Evolutionary conservation across 192 early-diverging fungal genomes (phyloP), one percentile per base, ranked within the genome.

Genomic region (Blastocladiella britannica): DNA sequence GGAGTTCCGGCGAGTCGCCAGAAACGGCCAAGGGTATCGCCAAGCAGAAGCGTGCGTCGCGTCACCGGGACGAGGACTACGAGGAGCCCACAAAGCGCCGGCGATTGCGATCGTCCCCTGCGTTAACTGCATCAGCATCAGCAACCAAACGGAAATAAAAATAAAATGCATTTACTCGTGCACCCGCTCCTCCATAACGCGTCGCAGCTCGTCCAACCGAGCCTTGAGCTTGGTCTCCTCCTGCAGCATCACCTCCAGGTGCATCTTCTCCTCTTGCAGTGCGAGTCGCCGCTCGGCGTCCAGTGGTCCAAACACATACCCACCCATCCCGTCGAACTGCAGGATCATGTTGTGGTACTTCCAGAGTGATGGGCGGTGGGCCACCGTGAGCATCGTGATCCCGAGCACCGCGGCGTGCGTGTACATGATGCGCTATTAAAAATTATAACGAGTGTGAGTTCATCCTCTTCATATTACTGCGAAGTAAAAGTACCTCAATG

Each of bases 241-340:
- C 37, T 47, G 37, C 37, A 47, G n/a, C 37, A 47, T 20, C 2
- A 47, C n/a, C 62, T 85, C 79, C 31, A 87, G 69, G 53, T 66
- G 63, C 64, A 84, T 84, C 69, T 92, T 92, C 62, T 93, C 91
- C 65, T 96, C 90, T 66, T 89, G 87, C 52, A 94, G 71, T 37
- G 81, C 83, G 31, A 94, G 70, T 28, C 89, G 71, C 63, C 84
- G 76, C 67, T 88, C 82, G 4, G 89, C 88, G 62, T 95, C 85
- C 53, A 95, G 69, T 66, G 84, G 77, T 4, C 85, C 85, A 59
- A 97, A 97, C 26, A 89, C 82, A 66, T 95, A 93, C 15, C 91
- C 92, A 12, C 94, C 91, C 71, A 91, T 84, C 8, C 92, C 94
- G 67, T 97, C 91, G 68, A 91, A 97, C 75, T 89, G 81, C 59